A percentile compares a stretch with the other conserved stretches of the same genome.
These are phyloP conservation scores for Articulospora tetracladia DNA, from an alignment of 495 filamentous ascomycete species.

Conservation along the genomic window DNA sequence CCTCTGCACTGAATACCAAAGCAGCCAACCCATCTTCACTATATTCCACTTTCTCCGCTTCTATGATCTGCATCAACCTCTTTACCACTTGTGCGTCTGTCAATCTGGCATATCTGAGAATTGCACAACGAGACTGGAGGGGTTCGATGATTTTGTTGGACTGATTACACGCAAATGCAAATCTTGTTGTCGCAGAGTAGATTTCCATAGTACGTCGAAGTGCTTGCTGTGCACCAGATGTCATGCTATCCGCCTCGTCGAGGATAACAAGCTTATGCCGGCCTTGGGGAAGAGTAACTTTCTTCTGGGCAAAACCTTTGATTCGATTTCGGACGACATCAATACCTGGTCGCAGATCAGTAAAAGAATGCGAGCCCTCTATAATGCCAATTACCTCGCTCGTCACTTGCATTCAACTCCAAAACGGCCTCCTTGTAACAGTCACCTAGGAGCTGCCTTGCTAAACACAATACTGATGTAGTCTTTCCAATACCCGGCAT, in stretches of 20 bases:
- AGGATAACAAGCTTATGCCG: conserved; percentile 96
- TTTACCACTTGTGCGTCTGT: conserved; percentile 91
- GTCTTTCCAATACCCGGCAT: conserved; percentile 99
- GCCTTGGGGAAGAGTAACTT: conserved; percentile 88
- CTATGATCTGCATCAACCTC: conserved; percentile 84
- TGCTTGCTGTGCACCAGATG: conserved; percentile 91
- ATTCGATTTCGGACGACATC: conserved; percentile 98
- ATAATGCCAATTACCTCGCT: conserved; percentile 59
- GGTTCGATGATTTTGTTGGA: conserved; percentile 99
- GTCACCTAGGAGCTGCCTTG: conserved; percentile 86
- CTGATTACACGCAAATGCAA: conserved; percentile 98
- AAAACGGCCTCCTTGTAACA: conserved; percentile 97
- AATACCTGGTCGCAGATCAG: conserved; percentile 57
- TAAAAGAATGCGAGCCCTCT: not conserved
- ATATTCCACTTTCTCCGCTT: conserved; percentile 81
- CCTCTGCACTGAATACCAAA: conserved; percentile 93
- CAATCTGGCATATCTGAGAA: conserved; percentile 88
- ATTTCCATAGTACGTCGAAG: conserved; percentile 98
- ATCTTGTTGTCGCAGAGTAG: conserved; percentile 92
- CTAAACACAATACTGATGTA: conserved; percentile 90
- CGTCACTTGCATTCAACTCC: conserved; percentile 94
- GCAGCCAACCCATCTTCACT: conserved; percentile 94
- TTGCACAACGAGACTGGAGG: conserved; percentile 92
- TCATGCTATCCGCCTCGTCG: conserved; percentile 98
- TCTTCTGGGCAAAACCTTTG: conserved; percentile 99